Evolutionary conservation across 1,284 basidiomycete species (phyloP), one percentile per base, ranked within the genome.

Genomic region (Papiliotrema fonsecae): DNA sequence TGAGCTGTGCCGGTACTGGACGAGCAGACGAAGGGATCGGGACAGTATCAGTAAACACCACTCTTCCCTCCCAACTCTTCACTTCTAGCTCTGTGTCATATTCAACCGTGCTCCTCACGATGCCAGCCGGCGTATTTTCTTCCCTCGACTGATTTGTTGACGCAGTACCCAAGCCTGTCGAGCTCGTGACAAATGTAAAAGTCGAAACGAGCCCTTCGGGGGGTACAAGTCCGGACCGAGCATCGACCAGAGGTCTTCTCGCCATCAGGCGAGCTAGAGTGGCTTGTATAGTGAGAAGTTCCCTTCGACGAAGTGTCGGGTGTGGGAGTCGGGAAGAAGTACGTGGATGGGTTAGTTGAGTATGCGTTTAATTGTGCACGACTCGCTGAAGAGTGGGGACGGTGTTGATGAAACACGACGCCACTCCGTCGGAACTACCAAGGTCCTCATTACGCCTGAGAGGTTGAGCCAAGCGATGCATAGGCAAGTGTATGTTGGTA

Each of bases 31-130:
- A 32, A 25, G 44, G 44, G 9, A 26, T 19, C n/a, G n/a, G n/a
- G n/a, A n/a, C n/a, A n/a, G 4, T 36, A 14, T 32, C 42, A 22
- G 27, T 34, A 30, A 52, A 51, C 4, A 51, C 37, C 1, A 40
- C 38, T 6, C 42, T 40, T 21, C 46, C 46, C 19, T 32, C 25
- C 46, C 46, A 47, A 31, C 30, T 30, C 6, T 42, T 26, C 11
- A 42, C 40, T 27, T 42, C 40, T 24, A 42, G 24, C 40, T 11
- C 16, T 24, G 22, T 39, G n/a, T n/a, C n/a, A 39, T 39, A n/a
- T 25, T 13, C 21, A 13, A 22, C 18, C 6, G 21, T 6, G 6
- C 6, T 22, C 14, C 13, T 39, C 9, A 21, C 37, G 9, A n/a
- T 10, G n/a, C 30, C 10, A 10, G 10, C 30, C 30, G 30, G 30